A percentile compares a stretch with the other conserved stretches of the same genome.
These are phyloP conservation scores for Mortierella sp. DNA, from an alignment of 371 early-diverging fungal genomes.

Conservation along the genomic window DNA sequence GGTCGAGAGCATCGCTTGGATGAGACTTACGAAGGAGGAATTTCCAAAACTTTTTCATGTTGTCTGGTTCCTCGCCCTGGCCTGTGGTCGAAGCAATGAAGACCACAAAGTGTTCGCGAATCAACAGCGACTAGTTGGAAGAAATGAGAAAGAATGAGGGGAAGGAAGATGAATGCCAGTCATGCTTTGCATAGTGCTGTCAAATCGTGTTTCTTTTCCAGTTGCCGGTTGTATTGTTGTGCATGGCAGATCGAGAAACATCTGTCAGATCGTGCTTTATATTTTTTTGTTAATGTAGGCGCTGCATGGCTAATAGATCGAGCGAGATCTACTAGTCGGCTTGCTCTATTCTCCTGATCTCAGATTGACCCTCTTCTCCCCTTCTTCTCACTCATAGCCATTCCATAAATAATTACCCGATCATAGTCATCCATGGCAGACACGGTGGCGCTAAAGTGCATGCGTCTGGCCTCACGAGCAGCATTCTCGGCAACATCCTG, in stretches of 20 bases:
- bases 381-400: too few species aligned
- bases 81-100: conserved; percentile 96
- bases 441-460: conserved; percentile 77
- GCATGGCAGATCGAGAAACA: not conserved
- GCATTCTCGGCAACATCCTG: conserved; percentile 87
- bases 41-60: conserved; percentile 95
- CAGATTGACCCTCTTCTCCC: too few species aligned
- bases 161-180: not conserved
- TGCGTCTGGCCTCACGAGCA: conserved; percentile 80
- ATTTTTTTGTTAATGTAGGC: too few species aligned
- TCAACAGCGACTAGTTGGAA: conserved; percentile 64
- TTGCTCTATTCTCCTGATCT: too few species aligned
- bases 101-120: conserved; percentile 78
- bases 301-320: too few species aligned
- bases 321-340: too few species aligned
- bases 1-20: conserved; percentile 75
- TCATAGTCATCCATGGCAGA: conserved; percentile 88
- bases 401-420: conserved; percentile 56
- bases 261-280: not conserved
- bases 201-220: conserved; percentile 5
- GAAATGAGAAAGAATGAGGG: not conserved
- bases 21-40: conserved; percentile 86
- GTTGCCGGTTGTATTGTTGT: not conserved
- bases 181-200: too few species aligned
- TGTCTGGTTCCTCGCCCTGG: conserved; percentile 93